Evolutionary conservation across 2,329 filamentous ascomycete genomes (phyloP).

Genomic region (Coniochaeta ligniaria): DNA sequence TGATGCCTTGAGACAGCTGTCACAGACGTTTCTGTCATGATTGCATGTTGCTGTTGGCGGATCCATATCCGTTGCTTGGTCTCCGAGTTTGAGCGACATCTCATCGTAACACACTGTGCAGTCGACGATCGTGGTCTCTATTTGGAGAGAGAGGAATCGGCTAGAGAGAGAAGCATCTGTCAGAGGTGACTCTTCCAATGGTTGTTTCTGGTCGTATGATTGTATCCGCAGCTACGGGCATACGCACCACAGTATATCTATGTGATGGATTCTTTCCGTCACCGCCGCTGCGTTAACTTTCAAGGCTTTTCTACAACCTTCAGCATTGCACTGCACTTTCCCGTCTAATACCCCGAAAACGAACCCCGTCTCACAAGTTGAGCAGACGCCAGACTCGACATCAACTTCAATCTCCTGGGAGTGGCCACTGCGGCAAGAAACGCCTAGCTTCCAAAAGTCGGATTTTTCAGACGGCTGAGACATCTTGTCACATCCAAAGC

Average conservation of each 20-base stretch:
- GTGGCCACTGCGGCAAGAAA: background rate
- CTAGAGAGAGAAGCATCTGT: background rate
- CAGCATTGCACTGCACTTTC: background rate
- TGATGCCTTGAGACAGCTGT: background rate
- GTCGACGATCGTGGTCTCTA: background rate
- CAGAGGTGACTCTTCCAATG: background rate
- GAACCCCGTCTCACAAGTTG: background rate
- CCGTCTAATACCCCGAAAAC: background rate
- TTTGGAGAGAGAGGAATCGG: background rate
- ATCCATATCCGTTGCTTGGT: background rate
- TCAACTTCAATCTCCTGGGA: background rate
- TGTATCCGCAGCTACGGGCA: background rate
- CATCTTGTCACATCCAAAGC: background rate
- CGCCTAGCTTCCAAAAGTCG: background rate
- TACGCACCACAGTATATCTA: background rate
- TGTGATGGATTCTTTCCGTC: background rate
- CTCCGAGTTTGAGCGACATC: background rate
- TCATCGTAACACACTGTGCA: background rate
- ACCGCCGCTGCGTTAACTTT: background rate
- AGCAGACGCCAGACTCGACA: background rate
- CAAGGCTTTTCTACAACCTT: background rate
- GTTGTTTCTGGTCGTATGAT: background rate
- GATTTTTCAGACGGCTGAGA: background rate
- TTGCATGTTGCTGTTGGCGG: background rate
- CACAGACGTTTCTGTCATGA: background rate